Evolutionary conservation across 1,284 basidiomycete genomes (phyloP), one percentile per base, ranked within the genome.

Genomic region (Butyriboletus appendiculatus): DNA sequence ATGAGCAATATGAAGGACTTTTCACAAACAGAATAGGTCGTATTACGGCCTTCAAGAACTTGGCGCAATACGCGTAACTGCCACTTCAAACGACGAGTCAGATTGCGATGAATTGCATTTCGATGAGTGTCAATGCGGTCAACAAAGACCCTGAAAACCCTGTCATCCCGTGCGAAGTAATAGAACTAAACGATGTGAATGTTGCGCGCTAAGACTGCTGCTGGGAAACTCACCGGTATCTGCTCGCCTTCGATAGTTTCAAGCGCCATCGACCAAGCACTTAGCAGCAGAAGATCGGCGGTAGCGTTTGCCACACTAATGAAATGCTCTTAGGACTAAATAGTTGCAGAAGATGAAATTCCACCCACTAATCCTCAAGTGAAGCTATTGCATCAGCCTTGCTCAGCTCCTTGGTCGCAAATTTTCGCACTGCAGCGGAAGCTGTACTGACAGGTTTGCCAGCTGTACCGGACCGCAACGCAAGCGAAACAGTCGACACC

Each of bases 151-250:
- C 79, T 84, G 69, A 87, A 91, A 15, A 90, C 82, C 32, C 90
- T 82, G 58, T 90, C 87, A 67, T 92, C 90, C 34, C 90, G 81
- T 52, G 90, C 90, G 63, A 92, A 92, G 67, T 86, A 90, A 56
- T 85, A 91, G 18, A 81, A 75, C 90, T 92, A 49, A 35, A 53
- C 11, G 20, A 41, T 11, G 56, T 62, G 37, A 65, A 50, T 46
- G 3, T 35, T 44, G 20, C 12, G 16, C 32, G 50, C 5, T 18
- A 26, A 41, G 28, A 34, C 44, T 38, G 26, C 16, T 35, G 26
- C 18, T 30, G 22, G 32, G 34, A 52, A 51, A 57, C 79, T 55
- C 63, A 90, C 90, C 9, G 89, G 88, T 67, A 92, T 84, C 20
- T 71, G 74, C 45, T 88, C 76, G 28, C 75, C 83, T 30, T 78